Conservation (phyloP, 1,284 basidiomycete genomes). For the Amylostereum chailletii region DNA sequence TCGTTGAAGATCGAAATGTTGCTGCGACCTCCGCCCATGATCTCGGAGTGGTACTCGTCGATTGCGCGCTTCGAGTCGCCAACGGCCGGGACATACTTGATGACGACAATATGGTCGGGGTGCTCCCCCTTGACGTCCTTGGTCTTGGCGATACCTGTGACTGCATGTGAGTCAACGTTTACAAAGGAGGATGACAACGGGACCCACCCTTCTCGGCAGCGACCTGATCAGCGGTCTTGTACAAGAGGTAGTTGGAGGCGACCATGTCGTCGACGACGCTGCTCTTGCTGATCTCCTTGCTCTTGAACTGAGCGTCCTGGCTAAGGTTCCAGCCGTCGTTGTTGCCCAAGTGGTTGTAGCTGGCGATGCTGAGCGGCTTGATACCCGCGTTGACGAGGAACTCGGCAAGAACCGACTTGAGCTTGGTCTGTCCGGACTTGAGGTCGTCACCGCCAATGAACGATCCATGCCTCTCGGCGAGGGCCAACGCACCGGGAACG, state of each 20-base stretch:
- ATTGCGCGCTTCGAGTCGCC: constrained; percentile 97
- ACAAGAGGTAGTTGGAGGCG: constrained; percentile 82
- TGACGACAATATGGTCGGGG: constrained; percentile 95
- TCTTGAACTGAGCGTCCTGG: constrained; percentile 92
- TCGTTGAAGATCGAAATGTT: constrained; percentile 94
- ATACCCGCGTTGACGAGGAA: constrained; percentile 99
- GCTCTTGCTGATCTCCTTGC: constrained; percentile 97
- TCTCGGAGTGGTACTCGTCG: constrained; percentile 98
- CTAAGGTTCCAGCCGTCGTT: constrained; percentile 94
- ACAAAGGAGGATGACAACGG: not conserved
- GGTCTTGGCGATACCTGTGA: constrained; percentile 38
- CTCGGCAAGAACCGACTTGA: constrained; percentile 94
- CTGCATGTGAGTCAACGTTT: not conserved
- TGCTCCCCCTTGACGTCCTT: constrained; percentile 81
- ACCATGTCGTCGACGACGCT: constrained; percentile 99
- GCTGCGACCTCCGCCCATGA: constrained; percentile 74
- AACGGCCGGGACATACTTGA: constrained; percentile 91
- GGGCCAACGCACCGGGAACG: constrained; percentile 89
- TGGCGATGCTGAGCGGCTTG: constrained; percentile 94
- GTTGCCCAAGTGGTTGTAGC: constrained; percentile 99
- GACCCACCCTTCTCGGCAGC: constrained; percentile 17
- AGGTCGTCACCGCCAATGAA: constrained; percentile 99
- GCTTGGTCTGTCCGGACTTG: constrained; percentile 92
- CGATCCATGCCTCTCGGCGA: constrained; percentile 83
- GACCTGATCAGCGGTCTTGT: constrained; percentile 65